Conservation (phyloP, 768 basidiomycete genomes). For the Lactarius sp. region DNA sequence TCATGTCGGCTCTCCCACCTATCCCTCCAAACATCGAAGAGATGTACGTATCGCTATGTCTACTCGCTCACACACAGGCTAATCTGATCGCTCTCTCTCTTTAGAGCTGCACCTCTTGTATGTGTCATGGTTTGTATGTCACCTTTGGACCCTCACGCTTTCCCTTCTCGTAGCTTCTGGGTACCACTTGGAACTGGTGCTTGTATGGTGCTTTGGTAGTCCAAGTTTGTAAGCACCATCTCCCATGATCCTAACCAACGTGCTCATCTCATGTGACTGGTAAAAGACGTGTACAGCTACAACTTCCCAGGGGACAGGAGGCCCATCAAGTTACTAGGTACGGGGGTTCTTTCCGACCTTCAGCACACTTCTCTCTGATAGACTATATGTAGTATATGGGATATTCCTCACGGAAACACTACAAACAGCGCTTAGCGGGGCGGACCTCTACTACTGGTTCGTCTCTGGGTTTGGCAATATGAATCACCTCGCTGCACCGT, state of each 20-base stretch:
- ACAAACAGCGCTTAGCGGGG: no score
- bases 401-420: constrained; percentile 28
- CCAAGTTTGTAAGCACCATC: constrained; percentile 31
- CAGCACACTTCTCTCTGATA: not conserved
- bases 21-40: not conserved
- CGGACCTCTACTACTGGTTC: no score
- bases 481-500: no score
- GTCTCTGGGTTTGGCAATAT: no score
- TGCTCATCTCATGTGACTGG: not conserved
- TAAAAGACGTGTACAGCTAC: constrained; percentile 19
- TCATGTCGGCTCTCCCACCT: not conserved
- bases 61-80: no score
- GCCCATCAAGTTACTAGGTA: constrained; percentile 7
- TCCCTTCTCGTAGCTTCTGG: constrained; percentile 3
- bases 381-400: constrained; percentile 26
- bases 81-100: not conserved
- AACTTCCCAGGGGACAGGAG: constrained; percentile 6
- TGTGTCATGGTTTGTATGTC: not conserved
- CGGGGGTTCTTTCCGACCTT: not conserved
- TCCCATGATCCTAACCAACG: not conserved
- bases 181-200: constrained; percentile 27
- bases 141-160: not conserved
- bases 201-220: constrained; percentile 30
- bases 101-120: constrained; percentile 11
- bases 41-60: no score